Evolutionary conservation across 2,329 filamentous ascomycete genomes (phyloP).

Genomic region (Sclerotinia sclerotiorum): DNA sequence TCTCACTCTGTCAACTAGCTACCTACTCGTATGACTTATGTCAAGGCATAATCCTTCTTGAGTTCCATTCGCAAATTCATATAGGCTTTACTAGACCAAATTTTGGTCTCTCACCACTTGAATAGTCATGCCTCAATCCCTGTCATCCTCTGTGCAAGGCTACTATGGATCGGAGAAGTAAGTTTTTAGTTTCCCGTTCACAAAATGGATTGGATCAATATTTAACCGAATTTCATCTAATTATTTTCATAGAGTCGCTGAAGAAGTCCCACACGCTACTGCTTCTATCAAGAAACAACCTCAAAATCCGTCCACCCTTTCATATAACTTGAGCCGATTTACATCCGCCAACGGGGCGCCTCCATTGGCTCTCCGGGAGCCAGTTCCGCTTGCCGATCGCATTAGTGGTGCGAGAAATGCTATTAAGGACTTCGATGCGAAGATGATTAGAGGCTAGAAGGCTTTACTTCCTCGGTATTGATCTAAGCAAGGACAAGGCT

Average conservation of each 20-base stretch:
- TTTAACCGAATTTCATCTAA: conserved; percentile 14
- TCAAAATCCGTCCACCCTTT: neutral
- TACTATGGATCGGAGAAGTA: conserved; percentile 18
- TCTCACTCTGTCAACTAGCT: neutral
- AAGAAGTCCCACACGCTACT: neutral
- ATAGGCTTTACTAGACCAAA: neutral
- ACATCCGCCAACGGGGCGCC: neutral
- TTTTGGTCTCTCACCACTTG: neutral
- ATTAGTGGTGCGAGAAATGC: neutral
- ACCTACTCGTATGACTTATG: neutral
- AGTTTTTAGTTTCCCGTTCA: conserved; percentile 7
- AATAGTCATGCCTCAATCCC: conserved; percentile 18
- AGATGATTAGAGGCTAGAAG: conserved; percentile 9
- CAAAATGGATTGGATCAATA: neutral
- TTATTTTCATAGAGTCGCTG: neutral
- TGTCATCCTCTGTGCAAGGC: conserved; percentile 23
- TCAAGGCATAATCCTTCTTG: neutral
- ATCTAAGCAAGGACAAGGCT: neutral
- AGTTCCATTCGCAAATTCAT: neutral
- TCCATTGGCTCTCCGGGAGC: conserved; percentile 16
- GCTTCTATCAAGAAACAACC: neutral
- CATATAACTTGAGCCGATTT: conserved; percentile 5
- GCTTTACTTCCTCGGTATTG: neutral
- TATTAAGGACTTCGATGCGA: conserved; percentile 15
- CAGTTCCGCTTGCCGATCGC: conserved; percentile 4